Evolutionary conservation across 345 rosid species (phyloP).

Genomic region (Heritiera fomes): DNA sequence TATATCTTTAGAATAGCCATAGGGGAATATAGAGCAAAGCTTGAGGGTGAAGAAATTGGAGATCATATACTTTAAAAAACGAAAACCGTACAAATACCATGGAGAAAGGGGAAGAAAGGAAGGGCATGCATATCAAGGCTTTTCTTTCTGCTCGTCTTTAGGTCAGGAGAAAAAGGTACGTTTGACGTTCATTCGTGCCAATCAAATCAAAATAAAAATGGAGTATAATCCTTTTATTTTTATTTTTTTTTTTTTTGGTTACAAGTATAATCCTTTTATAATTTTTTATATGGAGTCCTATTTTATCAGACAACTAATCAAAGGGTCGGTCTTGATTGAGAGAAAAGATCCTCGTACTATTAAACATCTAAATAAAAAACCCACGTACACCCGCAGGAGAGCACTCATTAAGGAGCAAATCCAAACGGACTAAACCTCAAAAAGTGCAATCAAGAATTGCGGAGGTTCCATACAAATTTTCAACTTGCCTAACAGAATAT

Average conservation of each 20-base stretch:
- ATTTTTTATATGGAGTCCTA: not conserved
- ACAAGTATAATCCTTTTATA: not conserved
- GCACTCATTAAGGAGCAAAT: slow-evolving; percentile 16
- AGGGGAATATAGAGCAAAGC: slow-evolving; percentile 22
- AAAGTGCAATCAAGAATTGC: slow-evolving; percentile 23
- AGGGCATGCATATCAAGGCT: slow-evolving; percentile 23
- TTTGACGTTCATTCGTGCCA: slow-evolving; percentile 41
- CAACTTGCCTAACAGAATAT: slow-evolving; percentile 21
- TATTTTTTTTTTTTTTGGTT: too few species aligned
- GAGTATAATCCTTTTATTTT: not conserved
- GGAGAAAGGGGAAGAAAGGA: slow-evolving; percentile 20
- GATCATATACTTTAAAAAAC: not conserved
- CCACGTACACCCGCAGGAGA: not conserved
- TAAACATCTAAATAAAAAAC: slow-evolving; percentile 14
- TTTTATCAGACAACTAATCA: not conserved
- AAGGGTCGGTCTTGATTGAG: not conserved
- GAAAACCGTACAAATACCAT: not conserved
- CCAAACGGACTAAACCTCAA: slow-evolving; percentile 21
- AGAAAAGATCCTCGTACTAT: slow-evolving; percentile 26
- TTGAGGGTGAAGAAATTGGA: slow-evolving; percentile 36
- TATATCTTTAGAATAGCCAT: not conserved
- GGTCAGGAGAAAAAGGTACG: slow-evolving; percentile 33
- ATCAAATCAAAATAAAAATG: slow-evolving; percentile 31
- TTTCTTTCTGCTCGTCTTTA: slow-evolving; percentile 36
- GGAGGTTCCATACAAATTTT: slow-evolving; percentile 28